A percentile compares a stretch with the other conserved stretches of the same genome.
Conservation (phyloP, 345 rosid species). For the Salix caprea region DNA sequence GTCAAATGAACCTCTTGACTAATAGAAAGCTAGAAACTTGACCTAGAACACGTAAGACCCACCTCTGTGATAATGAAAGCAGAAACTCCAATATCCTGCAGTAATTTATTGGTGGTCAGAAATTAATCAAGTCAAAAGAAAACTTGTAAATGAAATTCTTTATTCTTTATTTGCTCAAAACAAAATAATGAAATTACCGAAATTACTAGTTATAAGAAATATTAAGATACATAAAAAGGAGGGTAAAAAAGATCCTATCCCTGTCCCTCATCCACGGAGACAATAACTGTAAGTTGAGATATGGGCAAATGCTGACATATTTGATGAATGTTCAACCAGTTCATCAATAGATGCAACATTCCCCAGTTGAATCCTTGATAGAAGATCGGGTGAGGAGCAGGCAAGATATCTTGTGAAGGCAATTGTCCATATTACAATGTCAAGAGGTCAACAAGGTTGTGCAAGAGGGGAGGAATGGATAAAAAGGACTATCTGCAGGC, state of each 20-base stretch:
- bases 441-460: neutral
- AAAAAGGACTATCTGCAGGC: neutral
- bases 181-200: too few species aligned
- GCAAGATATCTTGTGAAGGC: neutral
- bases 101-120: neutral
- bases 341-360: conserved; percentile 12
- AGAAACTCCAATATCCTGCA: conserved; percentile 4
- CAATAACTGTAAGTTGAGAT: neutral
- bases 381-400: neutral
- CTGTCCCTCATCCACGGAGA: neutral
- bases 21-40: conserved; percentile 4
- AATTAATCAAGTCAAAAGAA: neutral
- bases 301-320: neutral
- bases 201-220: neutral
- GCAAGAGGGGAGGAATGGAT: neutral
- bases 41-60: neutral
- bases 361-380: neutral
- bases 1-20: conserved; percentile 1
- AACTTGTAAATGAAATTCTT: neutral
- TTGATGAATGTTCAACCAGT: neutral
- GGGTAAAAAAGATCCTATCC: conserved; percentile 1
- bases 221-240: neutral
- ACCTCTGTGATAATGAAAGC: conserved; percentile 7
- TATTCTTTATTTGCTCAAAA: neutral
- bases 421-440: neutral